Evolutionary conservation across 1,284 basidiomycete species (phyloP).

Genomic region (Hypsizygus ulmarius): DNA sequence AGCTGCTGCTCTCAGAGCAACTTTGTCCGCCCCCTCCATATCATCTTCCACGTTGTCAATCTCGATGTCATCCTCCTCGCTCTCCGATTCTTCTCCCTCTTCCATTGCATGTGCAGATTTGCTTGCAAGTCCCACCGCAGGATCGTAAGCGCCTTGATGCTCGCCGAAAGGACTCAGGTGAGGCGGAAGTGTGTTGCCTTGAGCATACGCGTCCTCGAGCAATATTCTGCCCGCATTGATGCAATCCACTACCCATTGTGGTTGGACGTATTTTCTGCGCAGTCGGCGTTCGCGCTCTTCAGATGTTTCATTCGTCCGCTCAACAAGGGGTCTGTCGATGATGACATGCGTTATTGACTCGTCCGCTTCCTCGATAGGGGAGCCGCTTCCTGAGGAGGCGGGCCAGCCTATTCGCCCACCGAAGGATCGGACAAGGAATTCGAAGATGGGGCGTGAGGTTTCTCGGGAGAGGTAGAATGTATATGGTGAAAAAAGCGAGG

Average conservation of each 20-base stretch:
- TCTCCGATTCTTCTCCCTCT: slow-evolving; percentile 32
- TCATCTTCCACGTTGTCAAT: slow-evolving; percentile 12
- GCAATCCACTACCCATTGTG: slow-evolving; percentile 98
- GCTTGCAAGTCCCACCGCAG: slow-evolving; percentile 40
- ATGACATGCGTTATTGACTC: slow-evolving; percentile 94
- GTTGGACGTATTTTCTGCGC: slow-evolving; percentile 89
- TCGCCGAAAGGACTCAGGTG: slow-evolving; percentile 96
- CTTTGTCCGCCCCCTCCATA: slow-evolving; percentile 5
- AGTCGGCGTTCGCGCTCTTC: slow-evolving; percentile 62
- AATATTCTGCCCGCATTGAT: slow-evolving; percentile 87
- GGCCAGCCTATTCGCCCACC: slow-evolving; percentile 92
- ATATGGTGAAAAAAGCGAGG: slow-evolving; percentile 80
- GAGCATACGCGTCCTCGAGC: slow-evolving; percentile 83
- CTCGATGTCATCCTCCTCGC: slow-evolving; percentile 20
- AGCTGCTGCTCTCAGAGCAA: slow-evolving; percentile 27
- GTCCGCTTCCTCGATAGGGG: slow-evolving; percentile 72
- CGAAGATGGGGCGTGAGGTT: slow-evolving; percentile 89
- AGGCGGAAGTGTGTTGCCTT: slow-evolving; percentile 88
- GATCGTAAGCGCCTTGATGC: slow-evolving; percentile 75
- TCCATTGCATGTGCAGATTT: slow-evolving; percentile 25
- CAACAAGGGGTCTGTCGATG: slow-evolving; percentile 80
- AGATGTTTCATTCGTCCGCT: slow-evolving; percentile 48
- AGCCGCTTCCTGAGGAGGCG: slow-evolving; percentile 81
- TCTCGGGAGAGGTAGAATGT: slow-evolving; percentile 96
- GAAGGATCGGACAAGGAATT: slow-evolving; percentile 92